A percentile compares a stretch with the other conserved stretches of the same genome.
Evolutionary conservation across 768 basidiomycete species (phyloP).

Genomic region (Mycena capillaripes): DNA sequence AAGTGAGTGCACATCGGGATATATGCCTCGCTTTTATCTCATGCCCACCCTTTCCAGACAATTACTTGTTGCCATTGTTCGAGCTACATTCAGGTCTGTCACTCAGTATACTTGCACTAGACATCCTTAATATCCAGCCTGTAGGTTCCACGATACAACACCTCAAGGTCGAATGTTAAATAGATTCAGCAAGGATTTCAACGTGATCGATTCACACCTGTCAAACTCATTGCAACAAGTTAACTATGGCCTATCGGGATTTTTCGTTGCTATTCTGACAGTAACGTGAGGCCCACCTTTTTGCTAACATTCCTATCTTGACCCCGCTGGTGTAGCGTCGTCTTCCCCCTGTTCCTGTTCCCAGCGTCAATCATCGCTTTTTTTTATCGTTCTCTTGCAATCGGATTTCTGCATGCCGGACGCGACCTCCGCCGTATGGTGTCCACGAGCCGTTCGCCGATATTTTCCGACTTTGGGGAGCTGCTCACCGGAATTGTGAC

Average conservation of each 20-base stretch:
- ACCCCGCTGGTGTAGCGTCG: conserved; percentile 52
- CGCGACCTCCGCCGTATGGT: conserved; percentile 93
- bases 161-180: conserved; percentile 92
- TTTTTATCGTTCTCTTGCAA: conserved; percentile 76
- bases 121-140: neutral
- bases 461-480: conserved; percentile 87
- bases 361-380: conserved; percentile 77
- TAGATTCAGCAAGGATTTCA: conserved; percentile 82
- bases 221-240: conserved; percentile 80
- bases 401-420: conserved; percentile 84
- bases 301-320: neutral
- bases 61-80: conserved; percentile 65
- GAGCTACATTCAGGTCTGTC: conserved; percentile 72
- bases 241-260: conserved; percentile 81
- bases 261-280: conserved; percentile 82
- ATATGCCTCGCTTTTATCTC: too few species aligned
- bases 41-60: conserved; percentile 35
- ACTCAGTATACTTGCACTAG: neutral
- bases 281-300: conserved; percentile 65
- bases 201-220: conserved; percentile 86
- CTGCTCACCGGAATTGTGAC: conserved; percentile 91
- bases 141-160: conserved; percentile 64
- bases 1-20: conserved; percentile 48
- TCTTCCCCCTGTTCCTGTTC: conserved; percentile 88
- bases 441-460: conserved; percentile 87